phyloP scores from a whole-genome alignment of 2,329 filamentous ascomycete species.

The Coniella vitis region DNA sequence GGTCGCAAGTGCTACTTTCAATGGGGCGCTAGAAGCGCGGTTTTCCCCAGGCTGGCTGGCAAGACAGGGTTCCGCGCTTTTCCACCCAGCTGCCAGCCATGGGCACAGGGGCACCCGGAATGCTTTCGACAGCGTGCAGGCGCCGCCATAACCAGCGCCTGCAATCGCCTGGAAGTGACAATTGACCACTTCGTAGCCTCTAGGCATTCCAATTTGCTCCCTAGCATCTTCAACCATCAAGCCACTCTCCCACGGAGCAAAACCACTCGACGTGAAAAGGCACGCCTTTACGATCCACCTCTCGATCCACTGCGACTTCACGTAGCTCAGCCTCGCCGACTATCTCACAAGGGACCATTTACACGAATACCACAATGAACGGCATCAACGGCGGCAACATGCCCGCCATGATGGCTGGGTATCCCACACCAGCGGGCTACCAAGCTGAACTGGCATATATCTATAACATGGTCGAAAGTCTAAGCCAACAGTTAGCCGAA shows the following conservation, averaged over 20 bases:
- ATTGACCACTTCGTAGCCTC: too few relatives aligned
- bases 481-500: constrained; percentile 56
- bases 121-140: too few relatives aligned
- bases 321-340: background rate
- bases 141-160: too few relatives aligned
- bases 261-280: too few relatives aligned
- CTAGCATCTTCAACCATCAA: too few relatives aligned
- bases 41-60: background rate
- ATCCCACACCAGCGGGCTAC: constrained; percentile 59
- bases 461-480: constrained; percentile 60
- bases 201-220: too few relatives aligned
- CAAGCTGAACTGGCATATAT: constrained; percentile 63
- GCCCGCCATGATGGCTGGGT: constrained; percentile 36
- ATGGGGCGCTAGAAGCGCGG: background rate
- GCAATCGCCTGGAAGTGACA: too few relatives aligned
- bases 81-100: background rate
- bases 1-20: too few relatives aligned
- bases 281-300: too few relatives aligned
- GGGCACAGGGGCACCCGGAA: constrained; percentile 1
- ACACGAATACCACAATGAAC: constrained; percentile 31
- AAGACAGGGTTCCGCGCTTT: too few relatives aligned
- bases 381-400: constrained; percentile 43
- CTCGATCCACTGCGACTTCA: background rate
- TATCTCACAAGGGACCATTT: background rate
- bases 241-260: too few relatives aligned